Base-by-base conservation (phyloP, 208 protist genomes). In the Trypanosomatidae sp. region DNA sequence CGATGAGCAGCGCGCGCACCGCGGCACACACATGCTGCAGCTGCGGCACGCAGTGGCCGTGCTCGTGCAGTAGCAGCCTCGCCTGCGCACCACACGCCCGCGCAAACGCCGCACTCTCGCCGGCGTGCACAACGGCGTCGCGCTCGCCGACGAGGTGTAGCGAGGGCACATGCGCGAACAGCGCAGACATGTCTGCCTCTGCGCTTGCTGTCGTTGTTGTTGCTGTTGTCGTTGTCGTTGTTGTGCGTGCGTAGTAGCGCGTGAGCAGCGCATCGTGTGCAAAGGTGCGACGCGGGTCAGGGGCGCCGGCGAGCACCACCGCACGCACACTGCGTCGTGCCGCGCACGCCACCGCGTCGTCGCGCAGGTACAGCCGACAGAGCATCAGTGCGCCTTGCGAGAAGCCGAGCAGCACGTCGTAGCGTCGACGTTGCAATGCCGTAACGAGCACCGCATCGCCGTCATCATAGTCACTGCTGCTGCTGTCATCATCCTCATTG, bases 41-140 rank as follows among this genome's bases (percentile, higher is more conserved):
- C 24, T 72, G 58, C 8, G 84, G 76, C n/a, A 89, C 48, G 53
- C 70, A 80, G 64, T 92, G 84, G 15, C 72, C 79, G 59, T 92
- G 84, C 11, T 81, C 78, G 61, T 92, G 84, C 8, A 62, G 42
- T 24, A 82, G 40, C 15, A 76, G n/a, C 20, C 63, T 60, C 13
- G 71, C 67, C 10, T 63, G 33, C 10, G 61, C 51, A 30, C 66
- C 66, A 45, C 76, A 85, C 5, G 61, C 72, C 48, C 57, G 40
- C 18, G 68, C 66, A 43, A 92, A 81, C n/a, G 51, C 52, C 0
- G 38, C 32, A 35, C 73, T 86, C 49, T 83, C 79, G 28, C 39
- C 61, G 6, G 76, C 57, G 0, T 54, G 20, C n/a, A 92, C 83
- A 33, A 92, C 70, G 18, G 41, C 26, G 27, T 92, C 84, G 44